These are phyloP conservation scores for Microsporum audouinii DNA, from an alignment of 2,329 filamentous ascomycete species.

Conservation along the genomic window DNA sequence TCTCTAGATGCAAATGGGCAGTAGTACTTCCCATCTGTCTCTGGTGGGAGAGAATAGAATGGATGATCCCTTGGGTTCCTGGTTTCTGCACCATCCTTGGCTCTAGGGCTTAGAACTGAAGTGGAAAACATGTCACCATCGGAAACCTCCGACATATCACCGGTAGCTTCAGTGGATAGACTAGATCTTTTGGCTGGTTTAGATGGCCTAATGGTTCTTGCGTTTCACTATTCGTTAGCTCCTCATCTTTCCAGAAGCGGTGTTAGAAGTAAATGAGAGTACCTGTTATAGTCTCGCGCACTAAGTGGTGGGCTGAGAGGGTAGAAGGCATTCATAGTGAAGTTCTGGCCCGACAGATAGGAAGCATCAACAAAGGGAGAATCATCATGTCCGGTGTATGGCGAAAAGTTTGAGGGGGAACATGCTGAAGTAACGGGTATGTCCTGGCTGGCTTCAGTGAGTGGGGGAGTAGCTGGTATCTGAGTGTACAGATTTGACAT, in stretches of 20 bases:
- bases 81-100: conserved; percentile 30
- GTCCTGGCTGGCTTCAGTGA: conserved; percentile 34
- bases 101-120: conserved; percentile 22
- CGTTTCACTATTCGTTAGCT: background rate
- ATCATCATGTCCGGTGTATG: conserved; percentile 30
- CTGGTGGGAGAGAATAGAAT: conserved; percentile 33
- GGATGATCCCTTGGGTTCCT: conserved; percentile 33
- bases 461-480: conserved; percentile 32
- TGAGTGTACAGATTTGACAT: conserved; percentile 27
- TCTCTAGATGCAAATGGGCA: conserved; percentile 67
- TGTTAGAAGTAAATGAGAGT: conserved; percentile 14
- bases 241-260: background rate
- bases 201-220: conserved; percentile 31
- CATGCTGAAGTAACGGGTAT: conserved; percentile 31
- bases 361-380: conserved; percentile 24
- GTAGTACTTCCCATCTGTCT: conserved; percentile 71
- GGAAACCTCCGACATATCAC: background rate
- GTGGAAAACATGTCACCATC: conserved; percentile 4
- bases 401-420: conserved; percentile 29
- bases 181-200: conserved; percentile 28
- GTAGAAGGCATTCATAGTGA: conserved; percentile 31
- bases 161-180: background rate
- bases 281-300: conserved; percentile 34
- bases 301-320: conserved; percentile 29
- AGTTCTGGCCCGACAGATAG: conserved; percentile 25